phyloP scores from a whole-genome alignment of 2,329 filamentous ascomycete species.

The Fusarium robinianum region DNA sequence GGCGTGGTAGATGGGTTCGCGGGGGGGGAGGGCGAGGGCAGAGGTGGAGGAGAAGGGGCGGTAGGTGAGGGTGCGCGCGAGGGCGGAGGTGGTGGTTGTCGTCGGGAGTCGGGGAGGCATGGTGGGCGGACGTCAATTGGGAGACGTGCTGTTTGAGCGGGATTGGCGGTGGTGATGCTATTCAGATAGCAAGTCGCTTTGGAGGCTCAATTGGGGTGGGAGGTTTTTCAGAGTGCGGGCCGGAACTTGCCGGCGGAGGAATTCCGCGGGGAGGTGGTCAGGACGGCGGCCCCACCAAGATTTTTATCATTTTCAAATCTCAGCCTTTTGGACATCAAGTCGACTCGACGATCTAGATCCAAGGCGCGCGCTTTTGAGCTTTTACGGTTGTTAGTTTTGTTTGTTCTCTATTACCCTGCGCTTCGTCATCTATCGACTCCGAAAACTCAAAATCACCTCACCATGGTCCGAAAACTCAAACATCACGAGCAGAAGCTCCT shows the following conservation, averaged over 20 bases:
- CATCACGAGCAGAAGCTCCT: constrained; percentile 96
- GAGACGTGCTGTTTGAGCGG: constrained; percentile 2
- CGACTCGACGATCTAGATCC: background rate
- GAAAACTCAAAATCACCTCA: constrained; percentile 33
- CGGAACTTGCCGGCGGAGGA: constrained; percentile 31
- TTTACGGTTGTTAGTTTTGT: background rate
- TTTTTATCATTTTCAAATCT: constrained; percentile 34
- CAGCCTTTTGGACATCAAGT: constrained; percentile 17
- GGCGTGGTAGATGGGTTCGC: constrained; percentile 22
- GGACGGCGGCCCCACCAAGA: constrained; percentile 33
- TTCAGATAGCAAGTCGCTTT: no score
- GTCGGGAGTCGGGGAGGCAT: constrained; percentile 50
- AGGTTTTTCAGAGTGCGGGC: constrained; percentile 33
- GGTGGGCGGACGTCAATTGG: constrained; percentile 28
- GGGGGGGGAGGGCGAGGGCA: constrained; percentile 32
- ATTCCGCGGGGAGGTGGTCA: constrained; percentile 29
- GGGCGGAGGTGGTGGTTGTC: constrained; percentile 27
- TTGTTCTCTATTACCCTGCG: background rate
- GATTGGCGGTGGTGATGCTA: constrained; percentile 25
- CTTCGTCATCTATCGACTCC: background rate
- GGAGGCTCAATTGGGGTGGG: constrained; percentile 31
- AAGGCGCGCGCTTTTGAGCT: no score
- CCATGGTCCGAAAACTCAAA: constrained; percentile 94
- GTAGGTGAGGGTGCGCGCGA: constrained; percentile 27
- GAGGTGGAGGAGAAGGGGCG: constrained; percentile 40